Base-by-base conservation (phyloP, 352 stramenopile species). In the Thraustochytrium sp. region DNA sequence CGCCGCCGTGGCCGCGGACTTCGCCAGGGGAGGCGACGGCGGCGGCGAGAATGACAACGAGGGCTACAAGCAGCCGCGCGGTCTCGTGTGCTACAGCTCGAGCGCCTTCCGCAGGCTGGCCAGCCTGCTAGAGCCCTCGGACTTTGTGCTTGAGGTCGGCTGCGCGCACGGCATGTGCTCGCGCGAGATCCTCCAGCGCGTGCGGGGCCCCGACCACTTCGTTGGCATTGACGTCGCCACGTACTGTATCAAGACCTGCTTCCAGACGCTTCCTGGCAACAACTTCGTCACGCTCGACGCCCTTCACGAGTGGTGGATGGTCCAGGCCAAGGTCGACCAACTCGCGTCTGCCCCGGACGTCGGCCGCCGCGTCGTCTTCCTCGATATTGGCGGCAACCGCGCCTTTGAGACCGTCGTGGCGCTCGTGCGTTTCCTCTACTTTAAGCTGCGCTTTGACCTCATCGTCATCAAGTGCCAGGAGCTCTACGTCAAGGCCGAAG, bases 111-210 rank as follows among this genome's bases (percentile, higher is more conserved):
- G 68, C 48, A 46, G 34, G 5, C 51, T 80, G 13, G 34, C 68
- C 34, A 16, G 38, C 18, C 51, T 80, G 3, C 26, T 80, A 23
- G n/a, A 53, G 0, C 13, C 23, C 18, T 36, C 3, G 1, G 68
- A 80, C 53, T 42, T 80, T 80, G 68, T 80, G 18, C 44, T 80
- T 16, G 68, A 80, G 68, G 40, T 80, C 37, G 68, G 68, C 9
- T 80, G 68, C 16, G 31, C 68, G 42, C 40, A 80, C 34, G 68
- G 68, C n/a, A 63, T 65, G 31, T 80, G 68, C 68, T 55, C 68
- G 37, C 21, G 31, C 13, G 31, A 64, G 16, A 63, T 80, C 37
- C 9, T 64, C 18, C 42, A 34, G 13, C 5, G 23, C 23, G 26
- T 55, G 8, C 37, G 63, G 8, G 38, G 23, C 31, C 68, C 68